Conservation (phyloP, 2,329 filamentous ascomycete genomes). For the Ophiognomonia clavigignenti-juglandacearum region DNA sequence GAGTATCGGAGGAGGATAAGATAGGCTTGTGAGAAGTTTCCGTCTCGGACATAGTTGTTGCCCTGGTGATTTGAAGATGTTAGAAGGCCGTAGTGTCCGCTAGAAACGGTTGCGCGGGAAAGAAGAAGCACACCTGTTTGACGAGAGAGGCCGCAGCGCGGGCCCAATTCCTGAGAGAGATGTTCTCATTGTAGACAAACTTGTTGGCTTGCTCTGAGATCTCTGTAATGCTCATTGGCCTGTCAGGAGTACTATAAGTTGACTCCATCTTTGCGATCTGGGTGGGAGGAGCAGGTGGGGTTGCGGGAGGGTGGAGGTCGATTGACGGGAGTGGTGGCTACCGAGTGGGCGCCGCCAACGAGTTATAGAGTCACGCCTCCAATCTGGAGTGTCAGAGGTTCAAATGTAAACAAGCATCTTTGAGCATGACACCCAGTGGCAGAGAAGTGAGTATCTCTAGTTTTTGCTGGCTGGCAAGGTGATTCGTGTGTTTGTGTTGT, state of each 20-base stretch:
- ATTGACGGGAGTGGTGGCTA: too few species aligned
- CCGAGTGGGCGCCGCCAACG: too few species aligned
- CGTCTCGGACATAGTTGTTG: slow-evolving; percentile 77
- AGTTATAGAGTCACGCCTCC: too few species aligned
- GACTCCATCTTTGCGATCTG: slow-evolving; percentile 23
- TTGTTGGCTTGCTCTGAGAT: slow-evolving; percentile 70
- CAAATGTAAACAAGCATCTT: too few species aligned
- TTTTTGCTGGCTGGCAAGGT: too few species aligned
- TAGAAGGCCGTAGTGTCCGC: too few species aligned
- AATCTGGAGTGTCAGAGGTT: too few species aligned
- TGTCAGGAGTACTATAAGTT: slow-evolving; percentile 29
- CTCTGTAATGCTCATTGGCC: slow-evolving; percentile 70
- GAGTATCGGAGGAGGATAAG: slow-evolving; percentile 88
- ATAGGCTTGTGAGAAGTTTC: slow-evolving; percentile 83
- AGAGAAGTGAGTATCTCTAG: too few species aligned
- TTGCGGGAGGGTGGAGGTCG: too few species aligned
- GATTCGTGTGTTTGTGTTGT: too few species aligned
- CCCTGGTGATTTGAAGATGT: slow-evolving; percentile 48
- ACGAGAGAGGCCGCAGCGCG: slow-evolving; percentile 74
- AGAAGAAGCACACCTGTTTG: slow-evolving; percentile 62
- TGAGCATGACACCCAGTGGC: too few species aligned
- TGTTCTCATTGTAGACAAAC: slow-evolving; percentile 74
- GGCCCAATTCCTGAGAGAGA: slow-evolving; percentile 77
- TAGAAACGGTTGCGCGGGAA: neutral
- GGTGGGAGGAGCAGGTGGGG: too few species aligned